Conservation (phyloP, 2,329 filamentous ascomycete species). For the Trichophyton verrucosum region DNA sequence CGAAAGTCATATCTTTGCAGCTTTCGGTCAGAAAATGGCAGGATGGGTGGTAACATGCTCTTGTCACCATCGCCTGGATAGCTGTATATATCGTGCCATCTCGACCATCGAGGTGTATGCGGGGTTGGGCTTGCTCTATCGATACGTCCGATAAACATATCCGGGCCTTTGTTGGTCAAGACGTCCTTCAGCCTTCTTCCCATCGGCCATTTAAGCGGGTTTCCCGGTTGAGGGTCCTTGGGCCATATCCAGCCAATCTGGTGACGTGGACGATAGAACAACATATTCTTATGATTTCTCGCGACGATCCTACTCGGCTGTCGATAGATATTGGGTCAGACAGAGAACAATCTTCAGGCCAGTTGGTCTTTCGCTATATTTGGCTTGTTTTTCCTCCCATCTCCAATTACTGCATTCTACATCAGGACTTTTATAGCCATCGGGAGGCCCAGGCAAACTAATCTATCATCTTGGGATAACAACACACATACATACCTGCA, state of each 20-base stretch:
- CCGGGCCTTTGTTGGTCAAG: constrained; percentile 29
- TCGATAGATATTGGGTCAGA: not conserved
- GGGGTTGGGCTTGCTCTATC: constrained; percentile 7
- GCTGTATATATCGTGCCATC: constrained; percentile 13
- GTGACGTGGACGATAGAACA: not conserved
- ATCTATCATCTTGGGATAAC: not conserved
- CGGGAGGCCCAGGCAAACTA: not conserved
- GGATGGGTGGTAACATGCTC: constrained; percentile 5
- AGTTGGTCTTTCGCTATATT: not conserved
- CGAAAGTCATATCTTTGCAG: constrained; percentile 24
- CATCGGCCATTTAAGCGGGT: constrained; percentile 21
- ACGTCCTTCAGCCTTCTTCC: constrained; percentile 27
- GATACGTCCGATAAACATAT: constrained; percentile 29
- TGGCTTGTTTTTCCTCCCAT: not conserved
- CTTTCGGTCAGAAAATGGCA: constrained; percentile 15
- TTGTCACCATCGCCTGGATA: constrained; percentile 6
- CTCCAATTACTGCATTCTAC: not conserved
- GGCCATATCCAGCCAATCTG: constrained; percentile 25
- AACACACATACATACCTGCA: not conserved
- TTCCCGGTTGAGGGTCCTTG: constrained; percentile 27
- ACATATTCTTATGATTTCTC: not conserved
- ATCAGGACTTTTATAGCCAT: not conserved
- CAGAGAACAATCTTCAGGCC: not conserved
- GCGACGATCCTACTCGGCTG: not conserved
- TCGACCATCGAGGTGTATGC: constrained; percentile 11